These are phyloP conservation scores for Pseudogymnoascus sp. DNA, from an alignment of 2,329 filamentous ascomycete species.

Conservation along the genomic window DNA sequence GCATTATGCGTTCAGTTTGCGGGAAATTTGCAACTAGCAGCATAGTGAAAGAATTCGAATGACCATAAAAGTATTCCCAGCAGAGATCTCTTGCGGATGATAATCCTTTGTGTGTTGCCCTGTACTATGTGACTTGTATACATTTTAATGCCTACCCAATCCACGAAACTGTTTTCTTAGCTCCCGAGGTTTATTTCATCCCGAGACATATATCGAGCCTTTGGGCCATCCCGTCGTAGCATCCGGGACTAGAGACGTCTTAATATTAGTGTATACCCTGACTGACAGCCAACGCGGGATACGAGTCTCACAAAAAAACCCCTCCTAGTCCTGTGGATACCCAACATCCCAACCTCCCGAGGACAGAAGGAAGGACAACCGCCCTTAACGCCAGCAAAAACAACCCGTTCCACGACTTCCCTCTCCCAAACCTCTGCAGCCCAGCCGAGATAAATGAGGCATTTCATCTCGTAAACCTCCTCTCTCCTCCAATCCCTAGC, in stretches of 20 bases:
- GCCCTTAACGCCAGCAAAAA: no score
- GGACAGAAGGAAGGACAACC: not conserved
- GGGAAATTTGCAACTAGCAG: constrained; percentile 26
- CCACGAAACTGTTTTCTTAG: not conserved
- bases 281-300: not conserved
- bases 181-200: not conserved
- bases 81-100: not conserved
- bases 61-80: constrained; percentile 10
- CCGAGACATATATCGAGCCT: not conserved
- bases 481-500: not conserved
- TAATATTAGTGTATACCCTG: not conserved
- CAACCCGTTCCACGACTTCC: no score
- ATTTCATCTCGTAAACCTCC: not conserved
- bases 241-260: not conserved
- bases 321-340: not conserved
- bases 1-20: constrained; percentile 20
- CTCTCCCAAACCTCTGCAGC: no score
- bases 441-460: not conserved
- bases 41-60: constrained; percentile 25
- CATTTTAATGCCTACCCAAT: not conserved
- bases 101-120: not conserved
- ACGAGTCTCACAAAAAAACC: not conserved
- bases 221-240: not conserved
- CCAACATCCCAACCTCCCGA: not conserved
- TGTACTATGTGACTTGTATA: not conserved